phyloP scores from a whole-genome alignment of 257 asterid genomes.

The Solanum sejunctum region DNA sequence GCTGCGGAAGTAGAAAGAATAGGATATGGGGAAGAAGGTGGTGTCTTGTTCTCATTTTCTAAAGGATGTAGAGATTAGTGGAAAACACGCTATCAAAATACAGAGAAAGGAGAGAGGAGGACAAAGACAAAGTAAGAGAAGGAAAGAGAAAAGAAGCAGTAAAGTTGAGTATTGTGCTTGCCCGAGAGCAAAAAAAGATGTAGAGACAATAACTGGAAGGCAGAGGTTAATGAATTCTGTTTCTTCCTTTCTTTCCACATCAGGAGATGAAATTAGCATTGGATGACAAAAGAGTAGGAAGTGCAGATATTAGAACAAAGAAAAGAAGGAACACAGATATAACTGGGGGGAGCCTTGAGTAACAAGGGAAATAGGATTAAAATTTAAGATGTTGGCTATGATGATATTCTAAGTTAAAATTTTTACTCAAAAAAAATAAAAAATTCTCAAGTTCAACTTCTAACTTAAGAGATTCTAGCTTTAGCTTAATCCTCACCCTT shows the following conservation, averaged over 20 bases:
- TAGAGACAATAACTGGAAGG: not conserved
- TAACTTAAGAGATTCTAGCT: not conserved
- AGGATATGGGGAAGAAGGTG: not conserved
- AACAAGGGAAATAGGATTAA: not conserved
- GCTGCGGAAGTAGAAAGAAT: not conserved
- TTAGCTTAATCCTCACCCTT: not conserved
- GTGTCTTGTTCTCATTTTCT: not conserved
- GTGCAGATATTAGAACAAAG: not conserved
- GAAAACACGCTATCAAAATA: not conserved
- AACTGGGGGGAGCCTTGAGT: not conserved
- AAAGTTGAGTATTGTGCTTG: not conserved
- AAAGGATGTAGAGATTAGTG: not conserved
- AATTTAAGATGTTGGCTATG: not conserved
- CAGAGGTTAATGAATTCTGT: not conserved
- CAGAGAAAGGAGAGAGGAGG: not conserved
- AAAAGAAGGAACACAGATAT: not conserved
- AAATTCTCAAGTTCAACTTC: not conserved
- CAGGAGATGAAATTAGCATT: not conserved
- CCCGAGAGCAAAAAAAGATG: not conserved
- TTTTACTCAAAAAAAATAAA: too few relatives aligned
- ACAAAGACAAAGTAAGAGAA: not conserved
- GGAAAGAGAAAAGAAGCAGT: not conserved
- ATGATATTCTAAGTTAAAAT: not conserved
- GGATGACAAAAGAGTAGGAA: not conserved
- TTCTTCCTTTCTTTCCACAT: not conserved